Evolutionary conservation across 1,284 basidiomycete genomes (phyloP), one percentile per base, ranked within the genome.

Genomic region (Ceratobasidium sp.): DNA sequence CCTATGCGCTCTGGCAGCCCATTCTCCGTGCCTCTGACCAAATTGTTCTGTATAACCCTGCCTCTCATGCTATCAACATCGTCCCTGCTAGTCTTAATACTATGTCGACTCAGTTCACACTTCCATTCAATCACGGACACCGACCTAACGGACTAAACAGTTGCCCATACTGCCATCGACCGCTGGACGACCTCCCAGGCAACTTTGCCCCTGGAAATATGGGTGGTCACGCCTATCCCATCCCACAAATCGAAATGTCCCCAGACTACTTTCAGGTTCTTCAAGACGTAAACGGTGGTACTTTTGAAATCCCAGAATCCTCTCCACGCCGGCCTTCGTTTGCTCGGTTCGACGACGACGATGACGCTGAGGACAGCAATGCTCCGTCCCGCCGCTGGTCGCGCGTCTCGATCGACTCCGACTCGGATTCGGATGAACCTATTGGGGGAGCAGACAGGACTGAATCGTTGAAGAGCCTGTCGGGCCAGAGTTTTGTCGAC

Each of bases 1-100:
- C 66, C n/a, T 69, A 69, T 46, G 43, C 71, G 26, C 50, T 72
- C 43, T 78, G 77, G 77, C 70, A 64, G 49, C 76, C 77, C 0
- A 77, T 72, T 63, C 80, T 82, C 5, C 81, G 82, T 69, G 87
- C 88, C 5, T 90, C 92, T 0, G 92, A 94, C 80, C 93, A 95
- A 79, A 89, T 96, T 67, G 94, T 96, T 32, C 85, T 96, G 21
- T 96, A 96, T 82, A 93, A 96, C 78, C 89, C 94, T 0, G 90
- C 87, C 0, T 94, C 92, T 0, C 93, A 96, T 79, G 94, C 93
- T 0, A 84, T 96, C 14, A 87, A 92, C 28, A 91, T 96, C 67
- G 83, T 59, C 80, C 78, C 26, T 79, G 82, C 73, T 79, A 79
- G 41, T 82, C 81, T 55, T 58, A 47, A 75, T 78, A 73, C 73